Percentiles rank a stretch among this genome's conserved stretches.
Conservation (phyloP, 1,284 basidiomycete genomes). For the Mixia osmundae region DNA sequence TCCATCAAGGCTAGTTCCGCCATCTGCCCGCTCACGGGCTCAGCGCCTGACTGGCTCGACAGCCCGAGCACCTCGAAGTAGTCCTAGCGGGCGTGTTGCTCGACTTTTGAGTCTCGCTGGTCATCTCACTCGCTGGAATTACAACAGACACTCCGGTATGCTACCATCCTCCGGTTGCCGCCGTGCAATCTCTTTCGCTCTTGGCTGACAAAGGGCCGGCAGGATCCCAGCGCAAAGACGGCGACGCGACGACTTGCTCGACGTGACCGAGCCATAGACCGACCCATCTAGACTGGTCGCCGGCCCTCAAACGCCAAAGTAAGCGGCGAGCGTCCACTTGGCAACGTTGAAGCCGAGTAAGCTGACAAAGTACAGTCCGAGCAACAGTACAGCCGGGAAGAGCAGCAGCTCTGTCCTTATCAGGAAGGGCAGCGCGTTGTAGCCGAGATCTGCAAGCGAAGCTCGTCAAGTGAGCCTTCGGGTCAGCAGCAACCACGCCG, state of each 20-base stretch:
- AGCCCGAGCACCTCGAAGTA: constrained; percentile 12
- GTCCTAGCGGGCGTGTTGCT: constrained; percentile 10
- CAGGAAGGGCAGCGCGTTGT: constrained; percentile 76
- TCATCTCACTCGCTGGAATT: not conserved
- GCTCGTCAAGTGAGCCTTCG: not conserved
- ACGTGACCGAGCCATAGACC: not conserved
- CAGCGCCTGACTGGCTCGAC: not conserved
- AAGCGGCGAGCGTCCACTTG: constrained; percentile 43
- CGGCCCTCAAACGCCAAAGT: constrained; percentile 33
- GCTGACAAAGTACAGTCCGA: constrained; percentile 51
- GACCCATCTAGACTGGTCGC: not conserved
- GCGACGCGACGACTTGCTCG: too few species aligned
- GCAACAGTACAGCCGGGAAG: constrained; percentile 57
- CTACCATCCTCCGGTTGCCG: not conserved
- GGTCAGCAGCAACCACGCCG: not conserved
- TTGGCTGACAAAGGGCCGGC: too few species aligned
- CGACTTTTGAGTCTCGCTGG: constrained; percentile 6
- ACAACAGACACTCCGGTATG: not conserved
- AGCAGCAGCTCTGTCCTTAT: constrained; percentile 64
- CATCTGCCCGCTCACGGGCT: fast-evolving
- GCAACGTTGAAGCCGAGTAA: constrained; percentile 74
- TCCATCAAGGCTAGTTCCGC: constrained; percentile 7
- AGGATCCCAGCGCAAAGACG: too few species aligned
- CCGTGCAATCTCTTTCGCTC: not conserved
- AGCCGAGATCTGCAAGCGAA: constrained; percentile 35